Conservation (phyloP, 495 filamentous ascomycete species). For the Penicillium pancosmium region DNA sequence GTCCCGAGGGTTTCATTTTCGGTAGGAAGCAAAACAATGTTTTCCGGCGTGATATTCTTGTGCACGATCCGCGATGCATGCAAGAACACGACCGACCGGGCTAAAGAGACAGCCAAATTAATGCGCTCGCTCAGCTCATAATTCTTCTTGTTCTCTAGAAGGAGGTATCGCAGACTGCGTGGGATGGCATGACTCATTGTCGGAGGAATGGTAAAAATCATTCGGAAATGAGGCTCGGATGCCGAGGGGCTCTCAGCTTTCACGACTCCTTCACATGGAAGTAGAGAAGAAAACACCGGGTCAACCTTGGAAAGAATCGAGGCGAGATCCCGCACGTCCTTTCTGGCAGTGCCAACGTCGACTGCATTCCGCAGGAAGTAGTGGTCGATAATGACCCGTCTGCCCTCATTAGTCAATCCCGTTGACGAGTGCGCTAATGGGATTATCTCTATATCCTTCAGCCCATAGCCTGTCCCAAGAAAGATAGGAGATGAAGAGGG, state of each 20-base stretch:
- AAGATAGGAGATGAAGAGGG: not conserved
- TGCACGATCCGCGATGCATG: conserved; percentile 14
- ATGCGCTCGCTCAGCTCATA: conserved; percentile 5
- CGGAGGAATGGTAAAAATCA: conserved; percentile 1
- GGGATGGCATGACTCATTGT: not conserved
- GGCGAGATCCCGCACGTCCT: not conserved
- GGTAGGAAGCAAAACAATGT: conserved; percentile 2
- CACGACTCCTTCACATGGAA: not conserved
- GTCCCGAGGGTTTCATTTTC: not conserved
- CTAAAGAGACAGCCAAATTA: not conserved
- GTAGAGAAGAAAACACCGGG: not conserved
- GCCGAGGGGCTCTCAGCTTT: not conserved
- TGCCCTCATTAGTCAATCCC: not conserved
- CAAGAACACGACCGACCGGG: conserved; percentile 8
- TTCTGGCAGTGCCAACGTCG: not conserved
- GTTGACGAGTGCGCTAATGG: not conserved
- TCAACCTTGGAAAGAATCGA: conserved; percentile 1
- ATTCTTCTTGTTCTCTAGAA: not conserved
- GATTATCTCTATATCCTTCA: not conserved
- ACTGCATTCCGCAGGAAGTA: conserved; percentile 1
- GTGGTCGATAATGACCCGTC: not conserved
- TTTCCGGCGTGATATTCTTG: conserved; percentile 15
- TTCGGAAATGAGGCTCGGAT: not conserved
- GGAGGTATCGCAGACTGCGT: not conserved
- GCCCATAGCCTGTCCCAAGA: not conserved